These are phyloP conservation scores for Ceratocystis cacaofunesta DNA, from an alignment of 2,329 filamentous ascomycete genomes.

Conservation along the genomic window DNA sequence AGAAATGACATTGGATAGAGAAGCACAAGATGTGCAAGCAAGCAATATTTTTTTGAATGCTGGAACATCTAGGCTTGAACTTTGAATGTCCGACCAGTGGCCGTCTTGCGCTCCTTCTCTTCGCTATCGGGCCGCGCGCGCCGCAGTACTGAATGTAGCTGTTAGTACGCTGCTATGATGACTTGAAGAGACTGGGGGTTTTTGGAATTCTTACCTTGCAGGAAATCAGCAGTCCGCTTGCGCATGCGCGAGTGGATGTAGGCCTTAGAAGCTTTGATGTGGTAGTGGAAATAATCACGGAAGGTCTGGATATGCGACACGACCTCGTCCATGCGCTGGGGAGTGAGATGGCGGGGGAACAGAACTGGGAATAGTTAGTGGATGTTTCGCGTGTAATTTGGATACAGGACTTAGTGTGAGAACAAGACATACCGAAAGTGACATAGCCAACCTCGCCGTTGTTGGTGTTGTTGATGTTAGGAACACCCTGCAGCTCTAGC, in stretches of 20 bases:
- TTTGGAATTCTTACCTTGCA: constrained; percentile 55
- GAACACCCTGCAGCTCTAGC: constrained; percentile 73
- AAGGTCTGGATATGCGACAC: constrained; percentile 99
- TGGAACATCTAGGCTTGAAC: constrained; percentile 26
- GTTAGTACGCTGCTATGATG: constrained; percentile 20
- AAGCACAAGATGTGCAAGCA: constrained; percentile 5
- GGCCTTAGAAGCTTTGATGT: constrained; percentile 98
- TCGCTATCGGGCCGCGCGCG: constrained; percentile 89
- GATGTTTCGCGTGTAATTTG: background rate
- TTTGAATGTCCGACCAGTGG: constrained; percentile 85
- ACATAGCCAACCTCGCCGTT: constrained; percentile 90
- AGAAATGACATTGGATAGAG: constrained; percentile 5
- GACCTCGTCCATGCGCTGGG: constrained; percentile 79
- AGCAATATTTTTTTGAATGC: constrained; percentile 20
- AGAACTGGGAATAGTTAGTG: constrained; percentile 44
- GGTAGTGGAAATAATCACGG: constrained; percentile 99
- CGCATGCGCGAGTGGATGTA: constrained; percentile 99
- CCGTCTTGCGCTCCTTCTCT: constrained; percentile 96
- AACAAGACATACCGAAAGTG: constrained; percentile 62
- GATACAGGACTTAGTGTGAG: background rate
- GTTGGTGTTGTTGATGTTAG: constrained; percentile 60
- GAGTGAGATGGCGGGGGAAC: constrained; percentile 86
- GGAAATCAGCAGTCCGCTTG: constrained; percentile 91
- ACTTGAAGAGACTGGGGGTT: background rate
- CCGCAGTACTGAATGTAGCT: constrained; percentile 56